Conservation (phyloP, 176 grass and related monocot genomes). For the Lolium rigidum region DNA sequence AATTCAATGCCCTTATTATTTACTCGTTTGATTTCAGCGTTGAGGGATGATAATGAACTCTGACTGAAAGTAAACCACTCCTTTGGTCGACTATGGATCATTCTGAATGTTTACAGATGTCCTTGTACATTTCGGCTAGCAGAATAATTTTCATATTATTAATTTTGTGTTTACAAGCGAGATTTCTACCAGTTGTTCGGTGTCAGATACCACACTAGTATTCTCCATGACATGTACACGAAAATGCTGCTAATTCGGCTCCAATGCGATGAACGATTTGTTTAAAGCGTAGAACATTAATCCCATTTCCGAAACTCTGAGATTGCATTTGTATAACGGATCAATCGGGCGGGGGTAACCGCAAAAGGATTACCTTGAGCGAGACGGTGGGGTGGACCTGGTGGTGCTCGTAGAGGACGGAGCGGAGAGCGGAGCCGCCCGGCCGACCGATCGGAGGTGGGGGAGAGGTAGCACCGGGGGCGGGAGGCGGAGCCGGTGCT, state of each 20-base stretch:
- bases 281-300: not conserved
- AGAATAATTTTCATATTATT: not conserved
- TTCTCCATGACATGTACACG: constrained; percentile 2
- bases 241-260: not conserved
- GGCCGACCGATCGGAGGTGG: too few relatives aligned
- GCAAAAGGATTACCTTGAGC: constrained; percentile 55
- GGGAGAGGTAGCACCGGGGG: too few relatives aligned
- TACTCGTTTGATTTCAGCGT: not conserved
- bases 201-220: not conserved
- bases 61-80: not conserved
- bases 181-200: not conserved
- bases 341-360: not conserved
- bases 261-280: not conserved
- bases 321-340: not conserved
- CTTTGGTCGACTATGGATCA: not conserved
- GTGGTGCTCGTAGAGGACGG: constrained; percentile 60
- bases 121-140: not conserved
- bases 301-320: too few relatives aligned
- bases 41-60: not conserved
- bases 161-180: not conserved
- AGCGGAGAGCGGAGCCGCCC: not conserved
- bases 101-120: not conserved
- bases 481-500: too few relatives aligned
- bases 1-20: too few relatives aligned
- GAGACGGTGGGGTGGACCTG: constrained; percentile 58